phyloP scores from a whole-genome alignment of 1,284 basidiomycete species.

The Chalciporus piperatoides region DNA sequence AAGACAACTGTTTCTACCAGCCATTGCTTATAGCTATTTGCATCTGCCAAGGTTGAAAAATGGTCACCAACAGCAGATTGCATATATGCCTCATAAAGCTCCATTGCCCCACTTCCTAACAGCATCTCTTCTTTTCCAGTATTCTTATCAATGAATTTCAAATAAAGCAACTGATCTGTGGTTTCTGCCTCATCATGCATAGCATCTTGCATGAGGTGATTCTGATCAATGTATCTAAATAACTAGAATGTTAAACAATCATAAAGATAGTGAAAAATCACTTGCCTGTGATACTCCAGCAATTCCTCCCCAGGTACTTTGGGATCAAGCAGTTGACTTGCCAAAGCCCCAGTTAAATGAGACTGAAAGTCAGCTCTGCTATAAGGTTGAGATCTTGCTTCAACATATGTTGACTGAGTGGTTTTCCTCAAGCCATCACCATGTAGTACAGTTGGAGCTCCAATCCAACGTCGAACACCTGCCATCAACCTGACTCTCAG shows the following conservation, averaged over 20 bases:
- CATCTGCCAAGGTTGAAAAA: slow-evolving; percentile 9
- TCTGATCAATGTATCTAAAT: slow-evolving; percentile 70
- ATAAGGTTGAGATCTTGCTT: slow-evolving; percentile 26
- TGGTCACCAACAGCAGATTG: slow-evolving; percentile 14
- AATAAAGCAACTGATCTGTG: slow-evolving; percentile 56
- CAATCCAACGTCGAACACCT: slow-evolving; percentile 70
- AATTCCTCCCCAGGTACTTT: slow-evolving; percentile 62
- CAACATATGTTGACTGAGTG: slow-evolving; percentile 16
- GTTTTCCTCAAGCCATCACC: slow-evolving; percentile 34
- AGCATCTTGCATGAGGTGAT: slow-evolving; percentile 58
- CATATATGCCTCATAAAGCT: slow-evolving; percentile 25
- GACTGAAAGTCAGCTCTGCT: slow-evolving; percentile 35
- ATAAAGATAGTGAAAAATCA: slow-evolving; percentile 3
- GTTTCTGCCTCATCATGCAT: slow-evolving; percentile 46
- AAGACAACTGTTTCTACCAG: slow-evolving; percentile 9
- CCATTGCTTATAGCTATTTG: slow-evolving; percentile 25
- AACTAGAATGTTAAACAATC: slow-evolving; percentile 3
- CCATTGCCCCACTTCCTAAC: slow-evolving; percentile 14
- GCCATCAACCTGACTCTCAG: slow-evolving; percentile 54
- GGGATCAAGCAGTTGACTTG: slow-evolving; percentile 62
- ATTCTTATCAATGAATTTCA: slow-evolving; percentile 45
- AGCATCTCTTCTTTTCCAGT: slow-evolving; percentile 19
- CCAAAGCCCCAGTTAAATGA: slow-evolving; percentile 64
- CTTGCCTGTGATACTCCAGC: slow-evolving; percentile 76
- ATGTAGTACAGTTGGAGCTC: slow-evolving; percentile 42